A percentile compares a stretch with the other conserved stretches of the same genome.
phyloP scores from a whole-genome alignment of 306 rosid genomes.

The Acacia melanoxylon region DNA sequence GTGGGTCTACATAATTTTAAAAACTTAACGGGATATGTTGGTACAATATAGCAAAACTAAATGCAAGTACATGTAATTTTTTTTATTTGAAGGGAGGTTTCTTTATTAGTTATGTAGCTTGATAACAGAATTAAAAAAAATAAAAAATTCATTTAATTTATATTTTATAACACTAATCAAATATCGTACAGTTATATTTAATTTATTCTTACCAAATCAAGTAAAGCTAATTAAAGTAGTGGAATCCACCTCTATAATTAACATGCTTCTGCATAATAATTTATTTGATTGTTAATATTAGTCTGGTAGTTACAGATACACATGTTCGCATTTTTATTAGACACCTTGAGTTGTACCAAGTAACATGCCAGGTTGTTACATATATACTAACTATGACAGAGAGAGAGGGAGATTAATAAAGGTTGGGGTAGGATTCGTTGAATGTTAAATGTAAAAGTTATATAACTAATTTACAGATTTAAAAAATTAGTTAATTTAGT shows the following conservation, averaged over 20 bases:
- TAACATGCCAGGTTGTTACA: constrained; percentile 2
- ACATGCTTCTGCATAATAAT: neutral
- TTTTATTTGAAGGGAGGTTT: no score
- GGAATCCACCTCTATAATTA: neutral
- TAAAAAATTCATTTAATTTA: neutral
- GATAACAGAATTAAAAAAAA: no score
- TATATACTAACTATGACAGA: neutral
- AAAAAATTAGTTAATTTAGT: no score
- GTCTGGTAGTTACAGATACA: neutral
- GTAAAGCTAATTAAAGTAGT: neutral
- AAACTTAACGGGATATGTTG: no score
- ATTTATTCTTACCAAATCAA: neutral
- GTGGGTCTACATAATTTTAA: no score
- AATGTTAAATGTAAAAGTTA: no score
- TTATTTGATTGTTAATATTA: neutral
- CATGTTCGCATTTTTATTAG: neutral
- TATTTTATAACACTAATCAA: neutral
- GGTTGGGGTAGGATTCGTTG: neutral
- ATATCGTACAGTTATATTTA: neutral
- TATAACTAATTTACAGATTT: no score
- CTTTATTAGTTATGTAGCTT: no score
- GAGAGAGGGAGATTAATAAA: neutral
- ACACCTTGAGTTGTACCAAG: constrained; percentile 25
- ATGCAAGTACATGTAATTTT: no score
- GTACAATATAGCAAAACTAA: no score